phyloP scores from a whole-genome alignment of 345 rosid species.

The Melastoma malabathricum region DNA sequence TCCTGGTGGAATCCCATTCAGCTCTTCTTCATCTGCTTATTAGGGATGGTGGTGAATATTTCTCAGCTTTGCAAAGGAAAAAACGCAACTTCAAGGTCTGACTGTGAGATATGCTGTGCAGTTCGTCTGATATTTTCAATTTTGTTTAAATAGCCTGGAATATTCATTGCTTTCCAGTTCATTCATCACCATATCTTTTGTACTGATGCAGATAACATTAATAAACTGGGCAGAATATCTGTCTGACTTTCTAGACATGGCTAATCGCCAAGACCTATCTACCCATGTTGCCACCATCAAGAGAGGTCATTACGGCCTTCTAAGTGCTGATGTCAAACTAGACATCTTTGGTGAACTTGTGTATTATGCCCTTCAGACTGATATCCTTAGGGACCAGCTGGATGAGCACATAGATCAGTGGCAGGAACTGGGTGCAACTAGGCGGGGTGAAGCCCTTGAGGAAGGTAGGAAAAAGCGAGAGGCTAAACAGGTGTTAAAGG shows the following conservation, averaged over 20 bases:
- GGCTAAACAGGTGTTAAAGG: constrained; percentile 49
- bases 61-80: constrained; percentile 29
- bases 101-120: not conserved
- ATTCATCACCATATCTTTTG: not conserved
- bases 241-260: constrained; percentile 74
- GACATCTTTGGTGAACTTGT: constrained; percentile 52
- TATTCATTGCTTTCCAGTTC: not conserved
- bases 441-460: constrained; percentile 70
- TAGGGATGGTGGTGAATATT: constrained; percentile 32
- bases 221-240: constrained; percentile 75
- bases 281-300: constrained; percentile 40
- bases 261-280: constrained; percentile 34
- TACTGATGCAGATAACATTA: constrained; percentile 52
- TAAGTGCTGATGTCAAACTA: constrained; percentile 48
- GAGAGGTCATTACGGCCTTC: constrained; percentile 80
- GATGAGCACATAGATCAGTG: constrained; percentile 68
- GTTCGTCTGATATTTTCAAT: not conserved
- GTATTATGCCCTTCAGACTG: constrained; percentile 46
- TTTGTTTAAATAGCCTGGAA: not conserved
- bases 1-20: constrained; percentile 73
- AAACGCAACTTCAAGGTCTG: constrained; percentile 56
- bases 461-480: constrained; percentile 62
- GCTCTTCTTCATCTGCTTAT: constrained; percentile 59
- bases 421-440: constrained; percentile 61
- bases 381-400: constrained; percentile 45